phyloP scores from a whole-genome alignment of 768 basidiomycete species.

The Boletus rex-veris region DNA sequence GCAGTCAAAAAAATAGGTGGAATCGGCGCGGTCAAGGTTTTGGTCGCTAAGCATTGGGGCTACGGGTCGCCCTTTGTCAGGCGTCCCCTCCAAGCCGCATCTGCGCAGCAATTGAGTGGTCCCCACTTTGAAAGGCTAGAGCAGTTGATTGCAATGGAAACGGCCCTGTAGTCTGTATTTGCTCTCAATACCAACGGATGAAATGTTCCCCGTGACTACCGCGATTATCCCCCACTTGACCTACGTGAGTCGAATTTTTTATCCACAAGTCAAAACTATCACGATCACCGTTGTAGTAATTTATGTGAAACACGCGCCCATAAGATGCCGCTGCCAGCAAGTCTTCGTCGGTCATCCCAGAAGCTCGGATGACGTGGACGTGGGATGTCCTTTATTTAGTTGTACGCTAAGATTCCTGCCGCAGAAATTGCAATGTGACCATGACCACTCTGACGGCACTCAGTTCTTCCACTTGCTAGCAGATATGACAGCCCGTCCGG shows the following conservation, averaged over 20 bases:
- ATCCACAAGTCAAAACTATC: not conserved
- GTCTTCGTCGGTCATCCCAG: too few species aligned
- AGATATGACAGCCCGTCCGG: not conserved
- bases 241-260: not conserved
- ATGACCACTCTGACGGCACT: not conserved
- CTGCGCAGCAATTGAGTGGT: constrained; percentile 34
- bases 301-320: not conserved
- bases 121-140: constrained; percentile 41
- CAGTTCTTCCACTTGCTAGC: not conserved
- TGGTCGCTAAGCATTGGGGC: constrained; percentile 60
- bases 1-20: constrained; percentile 60
- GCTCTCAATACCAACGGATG: not conserved
- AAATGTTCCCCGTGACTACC: not conserved
- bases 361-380: too few species aligned
- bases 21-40: constrained; percentile 62
- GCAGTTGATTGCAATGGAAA: constrained; percentile 47
- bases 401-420: too few species aligned
- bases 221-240: not conserved
- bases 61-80: constrained; percentile 54
- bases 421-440: not conserved
- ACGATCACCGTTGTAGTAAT: not conserved
- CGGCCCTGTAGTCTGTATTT: constrained; percentile 23
- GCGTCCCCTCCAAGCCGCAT: constrained; percentile 45
- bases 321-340: not conserved
- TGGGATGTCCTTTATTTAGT: too few species aligned